phyloP scores from a whole-genome alignment of 192 early-diverging fungal genomes.

The Helicostylum pulchrum region DNA sequence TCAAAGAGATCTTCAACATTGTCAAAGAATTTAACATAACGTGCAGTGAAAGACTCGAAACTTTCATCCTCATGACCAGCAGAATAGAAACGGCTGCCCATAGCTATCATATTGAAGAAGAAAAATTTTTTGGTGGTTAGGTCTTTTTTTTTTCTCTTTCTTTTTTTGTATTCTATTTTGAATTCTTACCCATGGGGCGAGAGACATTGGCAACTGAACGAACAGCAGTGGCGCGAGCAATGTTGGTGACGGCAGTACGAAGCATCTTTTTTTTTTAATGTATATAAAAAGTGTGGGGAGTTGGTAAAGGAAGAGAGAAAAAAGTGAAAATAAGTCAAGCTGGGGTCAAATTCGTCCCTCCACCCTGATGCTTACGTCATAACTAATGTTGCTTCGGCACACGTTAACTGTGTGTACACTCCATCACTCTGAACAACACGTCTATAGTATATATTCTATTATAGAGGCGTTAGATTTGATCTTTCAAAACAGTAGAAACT shows the following conservation, averaged over 20 bases:
- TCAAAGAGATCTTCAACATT: slow-evolving; percentile 93
- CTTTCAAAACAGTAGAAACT: too few relatives aligned
- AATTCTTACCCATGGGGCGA: slow-evolving; percentile 22
- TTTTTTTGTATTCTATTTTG: not conserved
- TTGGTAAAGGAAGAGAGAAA: slow-evolving; percentile 1
- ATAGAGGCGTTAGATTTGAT: too few relatives aligned
- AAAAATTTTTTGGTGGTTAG: not conserved
- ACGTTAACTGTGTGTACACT: too few relatives aligned
- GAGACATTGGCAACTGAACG: slow-evolving; percentile 19
- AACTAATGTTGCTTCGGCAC: too few relatives aligned
- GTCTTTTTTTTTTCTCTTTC: not conserved
- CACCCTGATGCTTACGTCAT: too few relatives aligned
- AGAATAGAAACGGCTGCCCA: slow-evolving; percentile 63
- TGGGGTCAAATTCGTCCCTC: too few relatives aligned
- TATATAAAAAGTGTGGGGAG: slow-evolving; percentile 11
- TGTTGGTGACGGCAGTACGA: slow-evolving; percentile 34
- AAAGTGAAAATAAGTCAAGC: too few relatives aligned
- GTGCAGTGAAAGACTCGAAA: slow-evolving; percentile 75
- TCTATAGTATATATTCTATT: too few relatives aligned
- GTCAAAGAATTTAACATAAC: slow-evolving; percentile 80
- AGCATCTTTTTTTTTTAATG: slow-evolving; percentile 28
- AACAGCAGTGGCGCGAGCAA: slow-evolving; percentile 27
- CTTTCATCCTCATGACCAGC: slow-evolving; percentile 66
- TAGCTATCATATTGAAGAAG: not conserved
- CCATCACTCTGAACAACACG: too few relatives aligned